These are phyloP conservation scores for Monosporascus sp. DNA, from an alignment of 2,329 filamentous ascomycete species.

Conservation along the genomic window DNA sequence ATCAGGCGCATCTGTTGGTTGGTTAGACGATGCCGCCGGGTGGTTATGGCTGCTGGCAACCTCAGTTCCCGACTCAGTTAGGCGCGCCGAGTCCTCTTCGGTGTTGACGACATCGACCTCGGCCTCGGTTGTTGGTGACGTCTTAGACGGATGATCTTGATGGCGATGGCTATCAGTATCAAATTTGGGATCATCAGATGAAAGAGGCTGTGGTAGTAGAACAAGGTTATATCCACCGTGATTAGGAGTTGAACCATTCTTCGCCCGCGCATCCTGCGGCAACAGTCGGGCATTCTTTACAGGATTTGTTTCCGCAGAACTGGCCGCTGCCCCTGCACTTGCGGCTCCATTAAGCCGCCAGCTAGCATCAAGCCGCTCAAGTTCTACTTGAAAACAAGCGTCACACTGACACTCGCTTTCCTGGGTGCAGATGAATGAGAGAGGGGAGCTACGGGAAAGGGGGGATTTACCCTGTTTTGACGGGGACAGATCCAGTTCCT, in stretches of 20 bases:
- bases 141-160: constrained; percentile 16
- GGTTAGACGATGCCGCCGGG: constrained; percentile 7
- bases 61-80: constrained; percentile 2
- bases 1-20: constrained; percentile 23
- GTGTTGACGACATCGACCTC: constrained; percentile 3
- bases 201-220: not conserved
- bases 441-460: constrained; percentile 3
- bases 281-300: not conserved
- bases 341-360: constrained; percentile 3
- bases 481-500: constrained; percentile 18
- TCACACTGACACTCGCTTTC: constrained; percentile 11
- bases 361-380: constrained; percentile 7
- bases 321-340: not conserved
- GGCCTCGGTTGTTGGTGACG: constrained; percentile 4
- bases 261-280: not conserved
- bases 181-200: constrained; percentile 1
- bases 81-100: constrained; percentile 1
- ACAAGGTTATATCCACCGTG: not conserved
- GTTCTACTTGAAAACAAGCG: constrained; percentile 10
- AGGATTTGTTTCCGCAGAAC: not conserved
- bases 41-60: constrained; percentile 8
- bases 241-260: not conserved
- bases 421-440: constrained; percentile 2
- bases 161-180: constrained; percentile 12
- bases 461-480: constrained; percentile 22